Base-by-base conservation (phyloP, 2,329 filamentous ascomycete genomes). In the Trichoderma pleuroti region DNA sequence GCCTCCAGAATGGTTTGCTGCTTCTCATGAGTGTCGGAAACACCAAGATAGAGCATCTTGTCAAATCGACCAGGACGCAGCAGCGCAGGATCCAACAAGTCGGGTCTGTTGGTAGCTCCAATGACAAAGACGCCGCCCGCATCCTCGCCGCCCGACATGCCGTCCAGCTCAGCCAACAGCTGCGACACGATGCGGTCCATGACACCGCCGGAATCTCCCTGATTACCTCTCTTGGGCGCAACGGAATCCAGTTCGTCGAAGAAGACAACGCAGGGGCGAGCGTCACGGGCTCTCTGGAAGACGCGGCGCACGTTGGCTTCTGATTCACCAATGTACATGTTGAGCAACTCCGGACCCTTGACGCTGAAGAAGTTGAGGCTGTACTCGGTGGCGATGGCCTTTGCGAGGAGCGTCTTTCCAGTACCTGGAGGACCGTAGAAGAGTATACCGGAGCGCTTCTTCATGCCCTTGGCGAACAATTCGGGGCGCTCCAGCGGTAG, bases 151-250 rank as follows among this genome's bases (percentile, higher is more conserved):
- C 95, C 92, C 66, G 94, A 98, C 96, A 99, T 99, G 65, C 96
- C 96, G 78, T 99, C 96, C 26, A 99, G 85, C 82, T 99, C 96
- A 0, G 96, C 96, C 12, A 99, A 87, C 57, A 99, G 84, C 83
- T 98, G 96, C 72, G 92, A 96, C 65, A 99, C 95, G 74, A 98
- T 98, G 69, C 96, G 90, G 80, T 98, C 96, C 95, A 98, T 98
- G 70, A 98, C 96, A 78, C 96, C 96, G 70, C 96, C 95, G 73
- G 93, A 97, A 77, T 98, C 96, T 62, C 96, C 96, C 81, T 98
- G 95, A 77, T 98, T 98, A 46, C 96, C 96, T 81, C 96, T 88
- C 84, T 98, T 98, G 0, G 96, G 96, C 5, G 96, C 95, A 2
- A 98, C 95, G 0, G 93, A 96, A 80, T 97, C 94, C 75, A 97